Evolutionary conservation across 2,329 filamentous ascomycete species (phyloP), one percentile per base, ranked within the genome.

Genomic region (Sporothrix inflata): DNA sequence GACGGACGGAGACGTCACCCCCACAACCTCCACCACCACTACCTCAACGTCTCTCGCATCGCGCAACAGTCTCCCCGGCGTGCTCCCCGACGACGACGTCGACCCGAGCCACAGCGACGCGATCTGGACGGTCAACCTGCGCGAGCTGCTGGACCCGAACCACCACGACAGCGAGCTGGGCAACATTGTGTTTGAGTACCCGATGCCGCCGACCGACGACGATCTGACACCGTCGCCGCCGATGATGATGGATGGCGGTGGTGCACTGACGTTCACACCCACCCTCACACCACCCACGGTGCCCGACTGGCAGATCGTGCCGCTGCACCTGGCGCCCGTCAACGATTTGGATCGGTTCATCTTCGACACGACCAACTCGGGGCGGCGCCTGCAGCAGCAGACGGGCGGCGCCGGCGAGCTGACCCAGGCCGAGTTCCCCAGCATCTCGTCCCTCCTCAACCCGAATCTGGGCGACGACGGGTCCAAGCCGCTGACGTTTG

Each of bases 361-460:
- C 1, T 61, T 72, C 19, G 60, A 70, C 5, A 67, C 65, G 4
- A 73, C 72, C 1, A 67, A 71, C 27, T 72, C 57, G 14, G 70
- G 68, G 2, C 72, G 70, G 1, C 72, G 42, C 7, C 38, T 51
- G 5, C 63, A 70, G 30, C 55, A 70, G 24, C 70, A 55, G 21
- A 45, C 27, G 4, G 63, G 40, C 16, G 61, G 49, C 6, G 55
- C 42, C 5, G 57, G 67, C 51, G 73, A 73, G 69, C 66, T 74
- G 12, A 68, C 70, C 1, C 66, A 74, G n/a, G 67, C 74, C 0
- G 57, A 69, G 8, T 78, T 78, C 42, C 76, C 76, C 1, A 77
- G 76, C 68, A 78, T 78, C 40, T 75, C 75, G 0, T 78, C 76
- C 0, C 75, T 78, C 1, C 71, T 78, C 34, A 75, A 76, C 70